A percentile compares a stretch with the other conserved stretches of the same genome.
Conservation (phyloP, 2,329 filamentous ascomycete genomes). For the Aureobasidium melanogenum region DNA sequence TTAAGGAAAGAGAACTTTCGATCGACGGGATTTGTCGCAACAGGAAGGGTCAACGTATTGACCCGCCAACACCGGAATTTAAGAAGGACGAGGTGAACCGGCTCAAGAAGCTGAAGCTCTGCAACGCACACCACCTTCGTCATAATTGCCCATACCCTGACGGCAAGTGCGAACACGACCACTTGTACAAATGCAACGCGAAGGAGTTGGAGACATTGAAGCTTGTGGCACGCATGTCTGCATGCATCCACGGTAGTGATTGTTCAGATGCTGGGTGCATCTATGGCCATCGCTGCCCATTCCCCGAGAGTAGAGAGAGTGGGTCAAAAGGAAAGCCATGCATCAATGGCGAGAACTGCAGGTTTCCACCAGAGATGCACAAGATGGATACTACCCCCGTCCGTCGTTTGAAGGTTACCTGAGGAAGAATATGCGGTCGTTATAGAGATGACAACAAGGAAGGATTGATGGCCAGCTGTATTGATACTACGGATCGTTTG, state of each 20-base stretch:
- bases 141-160: slow-evolving; percentile 46
- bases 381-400: slow-evolving; percentile 49
- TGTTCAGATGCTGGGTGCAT: slow-evolving; percentile 54
- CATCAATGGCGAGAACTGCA: slow-evolving; percentile 49
- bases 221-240: slow-evolving; percentile 54
- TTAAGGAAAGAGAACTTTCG: background rate
- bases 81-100: slow-evolving; percentile 49
- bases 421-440: background rate
- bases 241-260: slow-evolving; percentile 48
- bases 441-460: background rate
- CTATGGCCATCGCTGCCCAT: slow-evolving; percentile 55
- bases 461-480: background rate
- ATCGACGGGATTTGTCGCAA: slow-evolving; percentile 45
- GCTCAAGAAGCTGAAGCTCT: slow-evolving; percentile 54
- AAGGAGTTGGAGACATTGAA: slow-evolving; percentile 46
- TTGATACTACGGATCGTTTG: background rate
- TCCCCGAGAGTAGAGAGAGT: slow-evolving; percentile 30
- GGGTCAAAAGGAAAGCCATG: slow-evolving; percentile 45
- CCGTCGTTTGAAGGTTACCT: slow-evolving; percentile 35
- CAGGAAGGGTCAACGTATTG: slow-evolving; percentile 51
- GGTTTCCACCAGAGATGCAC: slow-evolving; percentile 50
- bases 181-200: slow-evolving; percentile 40
- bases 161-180: slow-evolving; percentile 46
- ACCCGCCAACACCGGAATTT: slow-evolving; percentile 38
- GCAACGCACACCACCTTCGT: slow-evolving; percentile 53